These are phyloP conservation scores for Pseudogymnoascus pannorum DNA, from an alignment of 2,329 filamentous ascomycete species.

Conservation along the genomic window DNA sequence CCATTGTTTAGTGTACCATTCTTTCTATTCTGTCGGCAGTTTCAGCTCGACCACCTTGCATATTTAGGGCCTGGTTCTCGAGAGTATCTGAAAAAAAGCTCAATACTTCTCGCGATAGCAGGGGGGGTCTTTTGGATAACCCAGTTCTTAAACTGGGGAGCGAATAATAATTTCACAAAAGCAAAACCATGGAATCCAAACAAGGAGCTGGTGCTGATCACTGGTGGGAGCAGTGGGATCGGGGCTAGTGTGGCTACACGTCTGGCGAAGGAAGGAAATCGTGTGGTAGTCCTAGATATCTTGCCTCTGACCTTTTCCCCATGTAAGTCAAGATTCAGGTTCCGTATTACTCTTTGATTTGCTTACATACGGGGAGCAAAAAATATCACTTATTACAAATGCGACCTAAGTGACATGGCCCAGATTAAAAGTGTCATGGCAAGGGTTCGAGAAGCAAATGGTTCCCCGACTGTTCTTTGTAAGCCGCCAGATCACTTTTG, in stretches of 20 bases:
- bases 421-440: conserved; percentile 17
- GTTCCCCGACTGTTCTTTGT: conserved; percentile 17
- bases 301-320: conserved; percentile 17
- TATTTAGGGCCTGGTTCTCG: neutral
- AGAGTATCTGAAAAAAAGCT: neutral
- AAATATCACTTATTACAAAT: conserved; percentile 15
- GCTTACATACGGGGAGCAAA: neutral
- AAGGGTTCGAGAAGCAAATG: conserved; percentile 14
- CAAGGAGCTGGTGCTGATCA: neutral
- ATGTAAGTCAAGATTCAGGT: conserved; percentile 12
- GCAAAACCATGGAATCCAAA: neutral
- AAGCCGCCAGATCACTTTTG: neutral
- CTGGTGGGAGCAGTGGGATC: conserved; percentile 2
- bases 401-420: conserved; percentile 20
- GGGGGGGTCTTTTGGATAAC: neutral
- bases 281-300: conserved; percentile 19
- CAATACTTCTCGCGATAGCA: neutral
- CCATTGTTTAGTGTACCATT: neutral
- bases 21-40: neutral
- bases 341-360: neutral
- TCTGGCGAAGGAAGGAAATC: conserved; percentile 14
- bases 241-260: conserved; percentile 11
- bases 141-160: neutral
- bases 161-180: neutral
- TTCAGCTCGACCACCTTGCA: neutral